Conservation (phyloP, 345 rosid genomes). For the Eucalyptus grandis region DNA sequence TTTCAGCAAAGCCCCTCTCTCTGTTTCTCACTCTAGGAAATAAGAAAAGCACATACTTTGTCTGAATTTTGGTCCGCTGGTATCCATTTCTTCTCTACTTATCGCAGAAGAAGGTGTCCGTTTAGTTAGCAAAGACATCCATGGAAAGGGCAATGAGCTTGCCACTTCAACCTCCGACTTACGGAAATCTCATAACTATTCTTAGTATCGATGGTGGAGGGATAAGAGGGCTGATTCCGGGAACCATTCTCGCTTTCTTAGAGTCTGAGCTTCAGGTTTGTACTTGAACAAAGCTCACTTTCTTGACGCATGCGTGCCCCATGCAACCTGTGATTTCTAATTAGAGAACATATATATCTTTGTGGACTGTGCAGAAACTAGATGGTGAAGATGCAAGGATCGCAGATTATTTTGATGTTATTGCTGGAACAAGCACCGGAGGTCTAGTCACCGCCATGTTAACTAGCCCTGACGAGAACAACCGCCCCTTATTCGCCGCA, state of each 20-base stretch:
- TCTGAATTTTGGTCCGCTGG: background rate
- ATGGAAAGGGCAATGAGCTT: background rate
- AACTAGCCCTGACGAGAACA: conserved; percentile 23
- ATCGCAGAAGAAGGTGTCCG: background rate
- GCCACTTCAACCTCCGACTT: conserved; percentile 4
- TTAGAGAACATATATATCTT: background rate
- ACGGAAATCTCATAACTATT: conserved; percentile 18
- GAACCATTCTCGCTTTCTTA: conserved; percentile 10
- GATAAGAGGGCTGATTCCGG: conserved; percentile 31
- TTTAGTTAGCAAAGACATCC: too few species aligned
- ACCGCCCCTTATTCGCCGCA: conserved; percentile 45
- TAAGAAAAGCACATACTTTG: background rate
- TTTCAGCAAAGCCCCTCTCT: background rate
- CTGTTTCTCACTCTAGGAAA: background rate
- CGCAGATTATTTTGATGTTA: conserved; percentile 48
- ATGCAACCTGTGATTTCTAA: background rate
- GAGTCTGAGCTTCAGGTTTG: conserved; percentile 24
- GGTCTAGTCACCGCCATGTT: conserved; percentile 52
- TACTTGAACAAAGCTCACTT: background rate
- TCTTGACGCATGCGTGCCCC: background rate
- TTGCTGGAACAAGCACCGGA: conserved; percentile 48
- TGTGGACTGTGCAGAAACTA: conserved; percentile 15
- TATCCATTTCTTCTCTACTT: background rate
- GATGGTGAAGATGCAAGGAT: conserved; percentile 39
- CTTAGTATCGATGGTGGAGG: conserved; percentile 49